Evolutionary conservation across 345 rosid species (phyloP), one percentile per base, ranked within the genome.

Genomic region (Salix viminalis): DNA sequence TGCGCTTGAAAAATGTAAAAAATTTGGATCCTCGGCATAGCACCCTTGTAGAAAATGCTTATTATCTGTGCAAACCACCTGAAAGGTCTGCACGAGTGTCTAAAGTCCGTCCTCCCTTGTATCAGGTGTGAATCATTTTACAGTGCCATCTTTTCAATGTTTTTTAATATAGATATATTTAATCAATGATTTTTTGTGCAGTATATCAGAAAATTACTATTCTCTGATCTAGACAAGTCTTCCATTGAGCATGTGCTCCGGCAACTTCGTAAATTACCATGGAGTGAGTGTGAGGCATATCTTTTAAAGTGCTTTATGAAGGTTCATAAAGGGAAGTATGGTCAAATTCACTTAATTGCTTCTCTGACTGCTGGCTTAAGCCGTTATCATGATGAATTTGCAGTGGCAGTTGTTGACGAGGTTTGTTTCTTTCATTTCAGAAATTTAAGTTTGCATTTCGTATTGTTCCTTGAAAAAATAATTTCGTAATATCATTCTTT

Each of bases 1-100:
- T 96, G 99, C 99, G 99, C 75, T 85, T 96, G 88, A 96, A 96
- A 89, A 96, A 96, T 88, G 99, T 96, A 56, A 96, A 96, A 83
- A 94, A 92, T 86, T 84, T 96, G 89, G 98, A 94, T 85, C 98
- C 99, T 71, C 95, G 99, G 44, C 99, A 92, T 76, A 93, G 90
- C 77, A 96, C 97, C 65, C 96, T 96, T 72, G 98, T 96, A 74
- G 99, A 96, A 91, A 96, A 96, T 88, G 98, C 98, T 75, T 96
- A 96, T 77, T 96, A 93, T 85, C 86, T 96, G 72, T 96, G 98
- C 88, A 94, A 96, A 79, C 99, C 99, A 71, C 99, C 97, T 86
- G 99, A 96, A 88, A 90, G 99, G 85, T 89, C 99, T 72, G 97
- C 97, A 67, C 86, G 99, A 65, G 84, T 92, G 68, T 83, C 97